A percentile compares a stretch with the other conserved stretches of the same genome.
These are phyloP conservation scores for Fusarium nurragi DNA, from an alignment of 2,329 filamentous ascomycete species.

Conservation along the genomic window DNA sequence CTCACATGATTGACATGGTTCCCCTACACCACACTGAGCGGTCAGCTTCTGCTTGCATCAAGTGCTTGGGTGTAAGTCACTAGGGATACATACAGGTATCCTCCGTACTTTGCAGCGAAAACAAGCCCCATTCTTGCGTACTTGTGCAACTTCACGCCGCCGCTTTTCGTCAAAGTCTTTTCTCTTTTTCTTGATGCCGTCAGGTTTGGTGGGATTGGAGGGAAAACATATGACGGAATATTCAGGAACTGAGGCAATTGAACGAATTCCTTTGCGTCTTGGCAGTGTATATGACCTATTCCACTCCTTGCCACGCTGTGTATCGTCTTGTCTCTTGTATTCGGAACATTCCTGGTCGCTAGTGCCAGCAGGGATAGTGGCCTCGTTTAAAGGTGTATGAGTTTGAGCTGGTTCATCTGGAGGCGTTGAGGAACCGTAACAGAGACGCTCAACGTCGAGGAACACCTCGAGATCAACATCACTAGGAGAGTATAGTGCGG, in stretches of 20 bases:
- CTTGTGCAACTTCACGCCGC: constrained; percentile 42
- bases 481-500: neutral
- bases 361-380: constrained; percentile 12
- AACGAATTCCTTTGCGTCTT: constrained; percentile 8
- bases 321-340: constrained; percentile 1
- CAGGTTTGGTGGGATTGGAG: constrained; percentile 41
- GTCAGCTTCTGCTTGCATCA: constrained; percentile 15
- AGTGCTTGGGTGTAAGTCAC: neutral
- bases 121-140: constrained; percentile 43
- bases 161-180: constrained; percentile 43
- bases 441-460: constrained; percentile 39
- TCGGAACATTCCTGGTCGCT: constrained; percentile 7
- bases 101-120: constrained; percentile 43
- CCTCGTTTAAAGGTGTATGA: constrained; percentile 20
- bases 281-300: neutral
- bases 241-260: constrained; percentile 20
- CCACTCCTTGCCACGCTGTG: neutral
- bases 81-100: constrained; percentile 39
- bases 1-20: constrained; percentile 40
- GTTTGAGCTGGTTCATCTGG: constrained; percentile 20
- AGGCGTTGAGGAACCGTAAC: constrained; percentile 23
- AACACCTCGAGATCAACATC: constrained; percentile 39
- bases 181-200: constrained; percentile 43
- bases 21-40: constrained; percentile 40
- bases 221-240: constrained; percentile 45